Evolutionary conservation across 352 stramenopile genomes (phyloP), one percentile per base, ranked within the genome.

Genomic region (Pythium chondricola): DNA sequence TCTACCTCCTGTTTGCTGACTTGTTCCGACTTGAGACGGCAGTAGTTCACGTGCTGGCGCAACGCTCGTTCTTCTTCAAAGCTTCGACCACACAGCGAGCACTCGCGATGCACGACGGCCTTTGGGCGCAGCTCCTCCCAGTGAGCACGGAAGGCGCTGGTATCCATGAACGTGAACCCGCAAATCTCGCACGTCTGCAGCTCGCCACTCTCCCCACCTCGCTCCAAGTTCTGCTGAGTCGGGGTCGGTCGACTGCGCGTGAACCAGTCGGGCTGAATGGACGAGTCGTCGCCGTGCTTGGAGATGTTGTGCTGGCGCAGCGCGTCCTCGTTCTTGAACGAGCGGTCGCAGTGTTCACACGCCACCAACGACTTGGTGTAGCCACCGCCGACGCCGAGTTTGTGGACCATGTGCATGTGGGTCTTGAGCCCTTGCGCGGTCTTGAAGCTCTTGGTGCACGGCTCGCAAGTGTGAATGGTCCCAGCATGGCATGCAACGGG

Each of bases 351-450:
- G 11, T 74, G 51, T 6, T 45, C 53, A 43, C 74, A 79, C 29
- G 64, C 55, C 21, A 83, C 49, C 4, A 41, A 18, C 2, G 50
- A 31, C 36, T 30, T 44, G 6, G 46, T 47, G 16, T 49, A 36
- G 18, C 24, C 30, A 37, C 52, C 60, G 31, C 42, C 55, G 63
- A 74, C 58, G 21, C 46, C 57, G 2, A 93, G 63, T 30, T 93
- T 74, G 51, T 95, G 83, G n/a, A 91, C 67, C 82, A 93, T 90
- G 38, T 86, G 83, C 33, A 81, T 61, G 54, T 93, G 83, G 32
- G 81, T 95, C 51, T 74, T 70, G 18, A 88, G 46, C 16, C 79
- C 81, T 29, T 95, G 82, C 0, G 58, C 54, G 2, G 77, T 88
- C 49, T 83, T 80, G 63, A 91, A 90, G 18, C 52, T 69, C 51